Base-by-base conservation (phyloP, 441 rosid species). In the Erysimum cheiri region DNA sequence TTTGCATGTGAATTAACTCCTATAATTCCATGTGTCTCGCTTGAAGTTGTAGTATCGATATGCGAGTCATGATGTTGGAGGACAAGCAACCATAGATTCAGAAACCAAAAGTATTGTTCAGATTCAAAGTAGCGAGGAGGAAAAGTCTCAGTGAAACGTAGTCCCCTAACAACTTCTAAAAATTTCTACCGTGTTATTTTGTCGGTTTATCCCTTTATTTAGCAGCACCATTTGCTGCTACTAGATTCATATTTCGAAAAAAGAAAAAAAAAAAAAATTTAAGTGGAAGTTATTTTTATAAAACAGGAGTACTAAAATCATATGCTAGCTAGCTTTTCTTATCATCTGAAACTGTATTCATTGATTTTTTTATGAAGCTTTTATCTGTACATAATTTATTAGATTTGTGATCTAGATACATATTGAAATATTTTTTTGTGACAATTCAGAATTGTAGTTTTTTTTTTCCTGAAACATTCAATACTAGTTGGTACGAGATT, bases 21-120 rank as follows among this genome's bases (percentile, higher is more conserved):
- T 48, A 0, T 19, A 7, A 47, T 13, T 59, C 22, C 66, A 59
- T 59, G 59, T 69, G 50, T 59, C 73, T 39, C 49, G 52, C 60
- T 69, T 59, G 33, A 59, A 47, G 40, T 69, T 58, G 31, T 69
- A 43, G 53, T 14, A 36, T 69, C 40, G 49, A 12, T 46, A 22
- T 56, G 44, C 35, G 55, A 29, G 22, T 29, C 58, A 29, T n/a
- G 11, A 53, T 53, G 58, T 53, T 53, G 5, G 8, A 29, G 28
- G 58, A 53, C 37, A 53, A 29, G 57, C 35, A 52, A 7, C n/a
- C 6, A 53, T 14, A 43, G 37, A 29, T n/a, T n/a, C 58, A 53
- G 58, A 29, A 5, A 53, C 58, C 58, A 29, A 29, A 29, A 28
- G 3, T 8, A 13, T 2, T 52, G 56, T 52, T 52, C 17, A 52